Conservation (phyloP, 1,139 yeast genomes). For the Magnusiomyces starmeri region DNA sequence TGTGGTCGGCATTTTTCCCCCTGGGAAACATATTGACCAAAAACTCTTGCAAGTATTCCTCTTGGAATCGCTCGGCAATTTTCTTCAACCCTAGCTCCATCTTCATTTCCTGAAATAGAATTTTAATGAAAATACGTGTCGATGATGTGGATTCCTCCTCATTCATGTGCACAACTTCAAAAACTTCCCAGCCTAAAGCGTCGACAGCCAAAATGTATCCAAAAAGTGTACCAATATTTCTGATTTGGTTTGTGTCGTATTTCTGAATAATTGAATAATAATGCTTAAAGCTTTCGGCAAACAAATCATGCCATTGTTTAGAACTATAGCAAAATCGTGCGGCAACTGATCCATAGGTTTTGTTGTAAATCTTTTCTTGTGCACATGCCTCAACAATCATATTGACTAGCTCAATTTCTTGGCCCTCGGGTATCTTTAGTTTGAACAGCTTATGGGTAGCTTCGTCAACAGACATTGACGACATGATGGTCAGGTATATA, state of each 20-base stretch:
- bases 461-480: conserved; percentile 91
- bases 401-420: conserved; percentile 47
- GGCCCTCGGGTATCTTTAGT: conserved; percentile 28
- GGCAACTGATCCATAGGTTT: conserved; percentile 73
- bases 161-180: conserved; percentile 48
- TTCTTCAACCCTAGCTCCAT: conserved; percentile 63
- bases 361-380: conserved; percentile 82
- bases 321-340: conserved; percentile 53
- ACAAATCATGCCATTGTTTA: conserved; percentile 50
- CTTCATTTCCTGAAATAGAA: conserved; percentile 70
- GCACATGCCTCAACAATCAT: conserved; percentile 79
- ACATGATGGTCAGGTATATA: conserved; percentile 77
- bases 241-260: conserved; percentile 61
- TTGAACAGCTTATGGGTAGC: conserved; percentile 78
- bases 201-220: conserved; percentile 78
- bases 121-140: conserved; percentile 73
- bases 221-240: conserved; percentile 80
- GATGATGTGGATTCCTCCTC: conserved; percentile 74
- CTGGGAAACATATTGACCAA: conserved; percentile 38
- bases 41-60: conserved; percentile 38
- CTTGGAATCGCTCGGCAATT: conserved; percentile 45
- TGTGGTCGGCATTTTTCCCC: conserved; percentile 40
- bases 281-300: conserved; percentile 46
- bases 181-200: conserved; percentile 55
- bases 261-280: conserved; percentile 56